Evolutionary conservation across 176 grass and related monocot species (phyloP).

Genomic region (Zizania latifolia): DNA sequence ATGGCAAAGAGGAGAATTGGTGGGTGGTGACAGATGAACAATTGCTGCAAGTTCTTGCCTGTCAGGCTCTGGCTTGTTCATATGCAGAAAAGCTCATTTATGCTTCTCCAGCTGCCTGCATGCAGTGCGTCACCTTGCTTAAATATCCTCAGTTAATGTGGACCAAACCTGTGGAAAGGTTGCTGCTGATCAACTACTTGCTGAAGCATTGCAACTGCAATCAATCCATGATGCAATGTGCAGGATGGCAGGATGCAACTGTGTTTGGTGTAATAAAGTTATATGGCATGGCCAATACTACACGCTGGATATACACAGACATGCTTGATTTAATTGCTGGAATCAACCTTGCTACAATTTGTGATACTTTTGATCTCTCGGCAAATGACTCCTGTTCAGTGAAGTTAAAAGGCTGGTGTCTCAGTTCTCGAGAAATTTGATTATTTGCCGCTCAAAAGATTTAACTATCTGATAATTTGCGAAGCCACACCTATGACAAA

Average conservation of each 20-base stretch:
- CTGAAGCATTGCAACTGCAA: background rate
- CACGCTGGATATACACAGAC: no score
- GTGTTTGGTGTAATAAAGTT: background rate
- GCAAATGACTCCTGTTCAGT: no score
- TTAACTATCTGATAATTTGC: no score
- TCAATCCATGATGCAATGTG: background rate
- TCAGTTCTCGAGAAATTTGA: no score
- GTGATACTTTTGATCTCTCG: no score
- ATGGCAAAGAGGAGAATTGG: background rate
- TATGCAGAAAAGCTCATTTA: background rate
- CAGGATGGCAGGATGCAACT: background rate
- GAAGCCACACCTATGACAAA: no score
- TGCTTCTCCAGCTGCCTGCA: background rate
- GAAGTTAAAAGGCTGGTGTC: no score
- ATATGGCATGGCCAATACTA: background rate
- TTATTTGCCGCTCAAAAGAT: no score
- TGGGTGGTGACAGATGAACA: background rate
- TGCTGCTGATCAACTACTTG: background rate
- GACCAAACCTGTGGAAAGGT: background rate
- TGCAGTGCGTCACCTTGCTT: background rate
- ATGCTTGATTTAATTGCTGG: no score
- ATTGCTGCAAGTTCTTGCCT: background rate
- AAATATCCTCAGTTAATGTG: background rate
- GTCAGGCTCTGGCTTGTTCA: background rate
- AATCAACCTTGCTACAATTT: background rate